phyloP scores from a whole-genome alignment of 1,284 basidiomycete species.

The Sanghuangporus weigelae region DNA sequence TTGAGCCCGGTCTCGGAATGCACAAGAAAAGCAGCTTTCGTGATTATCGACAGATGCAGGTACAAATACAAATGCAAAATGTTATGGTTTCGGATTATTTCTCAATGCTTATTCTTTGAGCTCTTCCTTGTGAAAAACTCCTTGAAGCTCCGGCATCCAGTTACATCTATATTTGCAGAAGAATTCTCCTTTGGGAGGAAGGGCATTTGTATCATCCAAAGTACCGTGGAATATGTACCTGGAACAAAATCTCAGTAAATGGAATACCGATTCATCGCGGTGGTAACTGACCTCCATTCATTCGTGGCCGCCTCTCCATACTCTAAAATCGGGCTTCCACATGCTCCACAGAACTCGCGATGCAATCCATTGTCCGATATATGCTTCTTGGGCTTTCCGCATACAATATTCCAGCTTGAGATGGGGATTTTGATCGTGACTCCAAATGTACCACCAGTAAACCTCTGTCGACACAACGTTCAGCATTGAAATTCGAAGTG shows the following conservation, averaged over 20 bases:
- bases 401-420: slow-evolving; percentile 19
- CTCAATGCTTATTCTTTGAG: slow-evolving; percentile 6
- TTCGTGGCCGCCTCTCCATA: slow-evolving; percentile 18
- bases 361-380: slow-evolving; percentile 25
- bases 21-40: neutral
- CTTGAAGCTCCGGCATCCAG: slow-evolving; percentile 24
- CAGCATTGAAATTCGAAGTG: neutral
- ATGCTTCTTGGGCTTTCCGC: slow-evolving; percentile 22
- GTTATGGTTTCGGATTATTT: neutral
- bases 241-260: neutral
- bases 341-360: slow-evolving; percentile 25
- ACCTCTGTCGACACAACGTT: slow-evolving; percentile 20
- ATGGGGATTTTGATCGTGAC: slow-evolving; percentile 23
- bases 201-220: slow-evolving; percentile 22
- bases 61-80: neutral
- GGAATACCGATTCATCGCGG: slow-evolving; percentile 14
- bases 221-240: slow-evolving; percentile 22
- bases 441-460: slow-evolving; percentile 23
- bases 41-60: neutral
- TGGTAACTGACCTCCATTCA: neutral
- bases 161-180: slow-evolving; percentile 24
- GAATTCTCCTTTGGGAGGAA: slow-evolving; percentile 28
- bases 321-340: slow-evolving; percentile 23
- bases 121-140: slow-evolving; percentile 12
- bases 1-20: neutral